These are phyloP conservation scores for Coemansia sp. DNA, from an alignment of 192 early-diverging fungal genomes.

Conservation along the genomic window DNA sequence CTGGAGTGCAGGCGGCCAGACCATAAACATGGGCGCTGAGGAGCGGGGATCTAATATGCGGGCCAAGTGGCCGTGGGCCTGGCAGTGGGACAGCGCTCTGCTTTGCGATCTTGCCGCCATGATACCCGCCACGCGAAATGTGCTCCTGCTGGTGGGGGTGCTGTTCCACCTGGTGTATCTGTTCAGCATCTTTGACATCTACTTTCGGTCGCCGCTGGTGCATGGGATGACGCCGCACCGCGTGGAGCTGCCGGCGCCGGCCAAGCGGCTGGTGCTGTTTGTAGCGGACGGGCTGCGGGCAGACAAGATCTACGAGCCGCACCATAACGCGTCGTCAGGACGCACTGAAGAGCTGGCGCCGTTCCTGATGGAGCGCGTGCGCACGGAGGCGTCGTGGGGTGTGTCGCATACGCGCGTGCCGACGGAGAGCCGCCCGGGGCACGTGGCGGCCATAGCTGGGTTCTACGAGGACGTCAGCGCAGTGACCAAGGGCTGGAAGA, in stretches of 20 bases:
- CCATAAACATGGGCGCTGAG: too few relatives aligned
- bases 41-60: too few relatives aligned
- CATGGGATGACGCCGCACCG: constrained; percentile 91
- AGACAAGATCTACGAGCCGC: constrained; percentile 84
- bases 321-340: constrained; percentile 42
- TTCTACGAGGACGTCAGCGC: constrained; percentile 99
- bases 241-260: constrained; percentile 65
- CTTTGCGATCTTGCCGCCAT: background rate
- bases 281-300: constrained; percentile 92
- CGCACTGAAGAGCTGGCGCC: constrained; percentile 42
- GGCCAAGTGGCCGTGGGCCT: too few relatives aligned
- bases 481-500: constrained; percentile 95
- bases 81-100: too few relatives aligned
- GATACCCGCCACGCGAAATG: constrained; percentile 46
- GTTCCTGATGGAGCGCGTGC: constrained; percentile 55
- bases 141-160: constrained; percentile 72
- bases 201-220: constrained; percentile 95
- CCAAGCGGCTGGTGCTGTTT: constrained; percentile 80
- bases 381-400: constrained; percentile 66
- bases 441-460: constrained; percentile 96
- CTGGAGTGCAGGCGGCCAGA: too few relatives aligned
- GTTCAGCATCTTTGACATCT: constrained; percentile 94
- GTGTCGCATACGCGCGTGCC: constrained; percentile 90
- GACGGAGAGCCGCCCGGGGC: constrained; percentile 92
- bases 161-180: constrained; percentile 90